phyloP scores from a whole-genome alignment of 108 stramenopile genomes.

The Nitzschia inconspicua region DNA sequence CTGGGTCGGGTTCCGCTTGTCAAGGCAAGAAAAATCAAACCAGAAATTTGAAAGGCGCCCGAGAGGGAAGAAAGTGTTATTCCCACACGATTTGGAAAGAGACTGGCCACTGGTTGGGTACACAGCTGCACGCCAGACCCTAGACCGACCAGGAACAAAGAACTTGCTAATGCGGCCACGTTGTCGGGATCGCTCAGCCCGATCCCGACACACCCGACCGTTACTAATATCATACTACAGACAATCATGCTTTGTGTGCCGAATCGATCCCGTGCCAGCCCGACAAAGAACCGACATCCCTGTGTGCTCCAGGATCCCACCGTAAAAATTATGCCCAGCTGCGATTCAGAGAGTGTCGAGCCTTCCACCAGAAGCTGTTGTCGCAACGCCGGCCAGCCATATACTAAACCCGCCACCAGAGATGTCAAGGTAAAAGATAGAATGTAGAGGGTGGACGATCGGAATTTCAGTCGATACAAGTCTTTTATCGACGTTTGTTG shows the following conservation, averaged over 20 bases:
- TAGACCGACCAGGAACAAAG: conserved; percentile 31
- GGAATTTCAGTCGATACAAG: no score
- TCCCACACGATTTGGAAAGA: conserved; percentile 29
- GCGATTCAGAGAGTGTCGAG: conserved; percentile 22
- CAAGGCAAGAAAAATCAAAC: conserved; percentile 30
- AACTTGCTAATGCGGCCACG: conserved; percentile 10
- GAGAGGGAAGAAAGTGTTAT: conserved; percentile 19
- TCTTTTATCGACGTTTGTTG: no score
- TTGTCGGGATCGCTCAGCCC: conserved; percentile 19
- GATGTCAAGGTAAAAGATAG: no score
- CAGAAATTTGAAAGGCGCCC: conserved; percentile 43
- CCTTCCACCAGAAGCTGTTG: conserved; percentile 25
- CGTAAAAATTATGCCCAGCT: conserved; percentile 32
- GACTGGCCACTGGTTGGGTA: conserved; percentile 38
- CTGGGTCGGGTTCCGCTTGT: conserved; percentile 5
- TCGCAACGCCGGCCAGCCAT: conserved; percentile 44
- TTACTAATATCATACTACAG: conserved; percentile 5
- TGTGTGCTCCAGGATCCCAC: conserved; percentile 37
- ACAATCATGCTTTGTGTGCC: conserved; percentile 22
- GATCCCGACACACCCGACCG: conserved; percentile 24
- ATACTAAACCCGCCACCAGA: conserved; percentile 36
- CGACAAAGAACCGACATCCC: conserved; percentile 33
- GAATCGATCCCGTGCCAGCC: conserved; percentile 36
- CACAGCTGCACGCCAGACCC: conserved; percentile 43
- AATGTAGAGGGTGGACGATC: no score